Base-by-base conservation (phyloP, 306 rosid species). In the Vigna radiata region DNA sequence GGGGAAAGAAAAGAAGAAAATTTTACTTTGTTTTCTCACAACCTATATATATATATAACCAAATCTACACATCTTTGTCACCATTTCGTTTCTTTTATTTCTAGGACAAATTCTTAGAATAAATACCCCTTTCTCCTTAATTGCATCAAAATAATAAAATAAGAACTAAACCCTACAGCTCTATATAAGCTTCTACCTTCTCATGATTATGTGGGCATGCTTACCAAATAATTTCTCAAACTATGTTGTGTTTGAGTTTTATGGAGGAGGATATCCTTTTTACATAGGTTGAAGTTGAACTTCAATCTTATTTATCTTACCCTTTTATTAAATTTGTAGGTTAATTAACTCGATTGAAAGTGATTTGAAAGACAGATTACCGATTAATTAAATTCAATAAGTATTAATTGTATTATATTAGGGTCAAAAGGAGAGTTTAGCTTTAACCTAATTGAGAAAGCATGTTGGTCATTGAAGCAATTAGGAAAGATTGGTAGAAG, bases 21-120 rank as follows among this genome's bases (percentile, higher is more conserved):
- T 31, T 33, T 15, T 79, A 73, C 83, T 86, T 84, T 88, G 85
- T 81, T 77, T 82, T 85, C 79, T 81, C 78, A 81, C 83, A 79
- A 79, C 10, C 83, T 77, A 61, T 53, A 68, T 72, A 73, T 72
- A 73, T 60, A 73, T 76, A 70, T 54, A 73, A 44, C 66, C 70
- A 58, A 59, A 21, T 68, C 65, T 83, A 19, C 41, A 25, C 47
- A 75, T 61, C 77, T 74, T 33, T 67, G 21, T 76, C 79, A 41
- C 52, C 52, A 14, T 81, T 77, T 85, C 69, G 23, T 75, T 75
- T 76, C 84, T 84, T 81, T 74, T 6, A 54, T 69, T 73, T 64
- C n/a, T 61, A 68, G 73, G 68, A 84, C 61, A 61, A 66, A 43
- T 68, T 81, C 80, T 66, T 46, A 77, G 52, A 82, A 77, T 73